These are phyloP conservation scores for Ogataea sp. DNA, from an alignment of 805 yeast species.

Conservation along the genomic window DNA sequence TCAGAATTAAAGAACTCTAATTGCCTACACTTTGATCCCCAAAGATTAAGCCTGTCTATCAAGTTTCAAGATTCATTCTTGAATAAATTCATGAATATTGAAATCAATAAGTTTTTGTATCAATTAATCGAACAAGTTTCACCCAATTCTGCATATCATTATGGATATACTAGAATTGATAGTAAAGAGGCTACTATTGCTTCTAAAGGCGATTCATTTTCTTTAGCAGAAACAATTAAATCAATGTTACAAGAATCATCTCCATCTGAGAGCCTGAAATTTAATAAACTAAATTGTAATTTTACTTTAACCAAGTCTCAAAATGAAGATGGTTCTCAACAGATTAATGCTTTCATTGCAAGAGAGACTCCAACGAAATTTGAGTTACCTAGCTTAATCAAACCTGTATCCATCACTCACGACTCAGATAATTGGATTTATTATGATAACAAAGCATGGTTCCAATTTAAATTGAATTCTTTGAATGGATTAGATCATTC, in stretches of 20 bases:
- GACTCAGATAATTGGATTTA: conserved; percentile 2
- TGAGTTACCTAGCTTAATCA: background rate
- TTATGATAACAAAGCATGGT: conserved; percentile 6
- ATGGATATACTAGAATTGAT: conserved; percentile 16
- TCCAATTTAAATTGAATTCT: conserved; percentile 1
- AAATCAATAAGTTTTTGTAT: conserved; percentile 21
- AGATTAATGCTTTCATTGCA: background rate
- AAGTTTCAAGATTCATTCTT: conserved; percentile 11
- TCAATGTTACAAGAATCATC: background rate
- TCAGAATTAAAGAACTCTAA: conserved; percentile 5
- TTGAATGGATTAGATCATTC: background rate
- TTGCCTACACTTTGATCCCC: background rate
- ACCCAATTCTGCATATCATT: conserved; percentile 14
- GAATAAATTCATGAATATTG: conserved; percentile 8
- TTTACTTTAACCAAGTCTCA: background rate
- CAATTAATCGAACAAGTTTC: conserved; percentile 13
- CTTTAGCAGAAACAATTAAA: background rate
- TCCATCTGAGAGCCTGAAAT: no score
- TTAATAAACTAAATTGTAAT: background rate
- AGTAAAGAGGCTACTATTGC: conserved; percentile 4
- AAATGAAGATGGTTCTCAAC: background rate
- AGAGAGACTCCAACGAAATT: background rate
- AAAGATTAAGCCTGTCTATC: conserved; percentile 9
- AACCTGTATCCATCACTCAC: background rate
- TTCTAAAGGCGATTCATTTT: background rate